Base-by-base conservation (phyloP, 768 basidiomycete genomes). In the Termitomyces sp. region DNA sequence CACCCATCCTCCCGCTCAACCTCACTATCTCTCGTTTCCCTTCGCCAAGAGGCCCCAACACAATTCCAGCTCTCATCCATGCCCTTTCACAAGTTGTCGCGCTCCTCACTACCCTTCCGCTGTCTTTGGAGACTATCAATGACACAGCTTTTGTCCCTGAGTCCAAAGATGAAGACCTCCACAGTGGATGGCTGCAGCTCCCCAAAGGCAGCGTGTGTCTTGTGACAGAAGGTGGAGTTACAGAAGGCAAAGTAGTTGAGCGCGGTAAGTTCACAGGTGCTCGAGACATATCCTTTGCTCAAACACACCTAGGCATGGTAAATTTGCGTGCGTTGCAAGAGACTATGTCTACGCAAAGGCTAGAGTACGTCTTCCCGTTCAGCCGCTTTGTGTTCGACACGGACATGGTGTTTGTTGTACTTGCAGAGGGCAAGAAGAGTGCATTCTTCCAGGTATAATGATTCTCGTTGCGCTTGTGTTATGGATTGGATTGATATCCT, bases 341-440 rank as follows among this genome's bases (percentile, higher is more conserved):
- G 48, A 75, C 79, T 56, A 83, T 92, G 65, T 72, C 71, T 44
- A 68, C 71, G 7, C 90, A 93, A 62, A 84, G 80, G 0, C 69
- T 92, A 28, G 78, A 83, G 22, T 93, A 93, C 64, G 66, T 77
- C 34, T 93, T 91, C 64, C 91, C 90, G 1, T 93, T 81, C 67
- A 87, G 83, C 64, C 75, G 66, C 55, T 92, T 87, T 66, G 68
- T 76, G 8, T 92, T 93, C 62, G 75, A 83, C 19, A 90, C 88
- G 0, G 88, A 91, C 60, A 68, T 88, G n/a, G 75, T 69, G n/a
- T 81, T 85, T 56, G 59, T 93, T 19, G 68, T 88, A 0, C 68
- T 87, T 10, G 76, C 78, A 40, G 77, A 85, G 55, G 88, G 90
- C 30, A 74, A 74, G 56, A 84, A 82, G 68, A 90, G 87, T 60